phyloP scores from a whole-genome alignment of 257 asterid species.

The Fraxinus americana region DNA sequence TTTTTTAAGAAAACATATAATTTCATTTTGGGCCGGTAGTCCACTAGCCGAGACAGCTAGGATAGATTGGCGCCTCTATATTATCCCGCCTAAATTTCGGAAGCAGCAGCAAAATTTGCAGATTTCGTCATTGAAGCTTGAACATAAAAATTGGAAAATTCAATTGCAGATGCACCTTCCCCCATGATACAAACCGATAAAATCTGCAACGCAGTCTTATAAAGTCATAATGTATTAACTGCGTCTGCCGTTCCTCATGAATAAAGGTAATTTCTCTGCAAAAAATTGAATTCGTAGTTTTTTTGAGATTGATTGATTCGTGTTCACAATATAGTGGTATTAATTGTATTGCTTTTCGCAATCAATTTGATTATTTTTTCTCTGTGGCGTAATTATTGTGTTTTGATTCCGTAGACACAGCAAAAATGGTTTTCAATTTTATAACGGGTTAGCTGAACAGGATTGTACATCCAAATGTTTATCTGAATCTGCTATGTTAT shows the following conservation, averaged over 20 bases:
- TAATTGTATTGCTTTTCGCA: neutral
- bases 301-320: conserved; percentile 12
- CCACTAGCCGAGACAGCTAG: too few relatives aligned
- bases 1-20: too few relatives aligned
- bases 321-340: neutral
- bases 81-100: neutral
- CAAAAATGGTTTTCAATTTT: neutral
- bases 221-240: neutral
- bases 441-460: neutral
- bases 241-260: neutral
- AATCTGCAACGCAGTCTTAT: neutral
- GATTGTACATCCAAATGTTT: neutral
- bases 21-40: too few relatives aligned
- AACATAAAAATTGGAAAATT: neutral
- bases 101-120: neutral
- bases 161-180: neutral
- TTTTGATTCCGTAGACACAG: neutral
- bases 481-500: conserved; percentile 1
- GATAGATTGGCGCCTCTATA: too few relatives aligned
- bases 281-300: neutral
- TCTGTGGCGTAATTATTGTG: neutral
- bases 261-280: neutral
- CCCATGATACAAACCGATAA: neutral
- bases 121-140: neutral
- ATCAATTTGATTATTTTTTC: neutral